Base-by-base conservation (phyloP, 306 rosid genomes). In the Benincasa hispida region DNA sequence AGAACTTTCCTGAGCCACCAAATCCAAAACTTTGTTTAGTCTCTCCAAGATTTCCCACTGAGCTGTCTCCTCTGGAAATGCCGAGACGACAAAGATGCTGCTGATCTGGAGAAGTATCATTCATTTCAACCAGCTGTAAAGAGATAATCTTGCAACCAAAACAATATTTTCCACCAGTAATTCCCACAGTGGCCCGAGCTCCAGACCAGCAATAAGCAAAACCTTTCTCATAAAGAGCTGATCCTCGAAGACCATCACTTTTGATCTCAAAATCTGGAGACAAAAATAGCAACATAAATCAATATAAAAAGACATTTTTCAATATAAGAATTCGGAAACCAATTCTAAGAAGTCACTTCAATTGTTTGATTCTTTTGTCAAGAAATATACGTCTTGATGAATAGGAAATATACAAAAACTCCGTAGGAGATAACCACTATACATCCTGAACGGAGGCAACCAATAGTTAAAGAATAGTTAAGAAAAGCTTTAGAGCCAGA, bases 161-260 rank as follows among this genome's bases (percentile, higher is more conserved):
- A 78, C 89, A 87, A 78, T 87, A 89, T 69, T 81, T 89, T 39
- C 93, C 88, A 22, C 76, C 62, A 5, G 66, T 67, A 72, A 87
- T 89, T 48, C 89, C 91, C 79, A 78, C 76, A 39, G 62, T 87
- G 28, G 87, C 88, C 19, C 88, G 82, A 19, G 88, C 87, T 53
- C 87, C 91, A 0, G 90, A 89, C 89, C 91, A 87, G 66, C 88
- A 89, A 76, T 85, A 89, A 72, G 89, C 86, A 87, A 89, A 89
- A 27, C 91, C 89, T 58, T 87, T 35, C 34, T 83, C 89, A 62
- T 79, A 37, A 45, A 87, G 85, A 1, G 82, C 89, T 57, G 74
- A 82, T 48, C 87, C 87, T 57, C 9, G 80, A 58, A 82, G 87
- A 25, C 82, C 87, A 66, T 73, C 55, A 45, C 76, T 74, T 30